Conservation (phyloP, 1,139 yeast species). For the Hanseniaspora uvarum region DNA sequence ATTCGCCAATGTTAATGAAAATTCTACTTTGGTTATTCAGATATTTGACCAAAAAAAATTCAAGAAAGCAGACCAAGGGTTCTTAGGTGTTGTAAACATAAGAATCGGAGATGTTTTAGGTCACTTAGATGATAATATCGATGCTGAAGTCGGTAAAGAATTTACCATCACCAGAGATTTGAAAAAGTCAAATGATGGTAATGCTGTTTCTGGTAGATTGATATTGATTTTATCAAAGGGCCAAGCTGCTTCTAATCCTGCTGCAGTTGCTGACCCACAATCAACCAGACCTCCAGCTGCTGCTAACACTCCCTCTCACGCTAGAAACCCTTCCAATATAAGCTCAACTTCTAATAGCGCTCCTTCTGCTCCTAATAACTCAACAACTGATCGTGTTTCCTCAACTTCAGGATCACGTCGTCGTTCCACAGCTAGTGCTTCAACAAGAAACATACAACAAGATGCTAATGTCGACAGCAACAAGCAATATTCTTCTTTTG, state of each 20-base stretch:
- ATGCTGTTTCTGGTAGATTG: conserved; percentile 84
- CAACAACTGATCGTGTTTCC: conserved; percentile 18
- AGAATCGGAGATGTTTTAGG: conserved; percentile 81
- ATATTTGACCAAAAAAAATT: conserved; percentile 95
- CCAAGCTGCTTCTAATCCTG: conserved; percentile 20
- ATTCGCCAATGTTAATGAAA: conserved; percentile 60
- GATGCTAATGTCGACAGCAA: conserved; percentile 27
- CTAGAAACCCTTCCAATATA: conserved; percentile 11
- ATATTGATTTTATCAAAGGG: conserved; percentile 55
- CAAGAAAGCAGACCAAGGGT: conserved; percentile 98
- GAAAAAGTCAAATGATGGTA: conserved; percentile 80
- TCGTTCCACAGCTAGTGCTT: conserved; percentile 15
- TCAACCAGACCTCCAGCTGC: conserved; percentile 17
- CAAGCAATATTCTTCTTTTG: conserved; percentile 80
- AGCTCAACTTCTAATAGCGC: neutral
- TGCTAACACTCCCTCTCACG: conserved; percentile 19
- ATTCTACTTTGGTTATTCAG: conserved; percentile 81
- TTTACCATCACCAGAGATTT: conserved; percentile 90
- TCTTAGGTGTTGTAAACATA: conserved; percentile 87
- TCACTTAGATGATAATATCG: conserved; percentile 36
- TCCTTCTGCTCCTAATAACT: neutral
- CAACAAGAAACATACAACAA: conserved; percentile 27
- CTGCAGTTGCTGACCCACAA: conserved; percentile 19
- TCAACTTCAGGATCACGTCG: conserved; percentile 7
- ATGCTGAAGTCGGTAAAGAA: conserved; percentile 37